These are phyloP conservation scores for Taphrina flavorubra DNA, from an alignment of 1,139 yeast genomes.

Conservation along the genomic window DNA sequence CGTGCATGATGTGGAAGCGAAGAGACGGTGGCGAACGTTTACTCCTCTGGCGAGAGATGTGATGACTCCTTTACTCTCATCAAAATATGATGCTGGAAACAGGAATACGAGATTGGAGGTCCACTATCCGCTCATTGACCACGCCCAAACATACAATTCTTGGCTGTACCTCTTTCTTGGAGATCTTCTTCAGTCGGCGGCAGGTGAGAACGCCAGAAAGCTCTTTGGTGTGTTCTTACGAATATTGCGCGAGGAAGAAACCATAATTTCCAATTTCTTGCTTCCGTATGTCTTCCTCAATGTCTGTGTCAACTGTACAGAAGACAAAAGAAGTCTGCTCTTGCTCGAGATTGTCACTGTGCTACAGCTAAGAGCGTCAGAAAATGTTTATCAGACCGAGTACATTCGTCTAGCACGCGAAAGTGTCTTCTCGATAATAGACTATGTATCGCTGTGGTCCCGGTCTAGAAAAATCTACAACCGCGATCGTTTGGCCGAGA, in stretches of 20 bases:
- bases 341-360: slow-evolving; percentile 62
- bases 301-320: slow-evolving; percentile 61
- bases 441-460: slow-evolving; percentile 82
- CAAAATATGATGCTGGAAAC: slow-evolving; percentile 68
- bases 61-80: slow-evolving; percentile 72
- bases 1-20: slow-evolving; percentile 47
- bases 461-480: slow-evolving; percentile 51
- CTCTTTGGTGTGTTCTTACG: slow-evolving; percentile 71
- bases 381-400: slow-evolving; percentile 27
- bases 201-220: slow-evolving; percentile 55
- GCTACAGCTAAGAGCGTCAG: slow-evolving; percentile 2
- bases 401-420: slow-evolving; percentile 40
- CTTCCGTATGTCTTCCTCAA: slow-evolving; percentile 79
- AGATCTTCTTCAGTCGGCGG: slow-evolving; percentile 62
- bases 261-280: slow-evolving; percentile 50
- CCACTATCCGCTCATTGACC: slow-evolving; percentile 60
- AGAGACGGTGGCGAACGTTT: slow-evolving; percentile 64
- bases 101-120: slow-evolving; percentile 53
- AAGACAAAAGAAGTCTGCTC: slow-evolving; percentile 56
- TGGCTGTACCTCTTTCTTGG: slow-evolving; percentile 79
- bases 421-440: slow-evolving; percentile 59
- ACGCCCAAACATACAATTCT: slow-evolving; percentile 54
- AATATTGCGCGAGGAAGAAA: slow-evolving; percentile 65
- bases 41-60: slow-evolving; percentile 75
- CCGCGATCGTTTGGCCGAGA: slow-evolving; percentile 41